These are phyloP conservation scores for Talaromyces sp. DNA, from an alignment of 2,329 filamentous ascomycete genomes.

Conservation along the genomic window DNA sequence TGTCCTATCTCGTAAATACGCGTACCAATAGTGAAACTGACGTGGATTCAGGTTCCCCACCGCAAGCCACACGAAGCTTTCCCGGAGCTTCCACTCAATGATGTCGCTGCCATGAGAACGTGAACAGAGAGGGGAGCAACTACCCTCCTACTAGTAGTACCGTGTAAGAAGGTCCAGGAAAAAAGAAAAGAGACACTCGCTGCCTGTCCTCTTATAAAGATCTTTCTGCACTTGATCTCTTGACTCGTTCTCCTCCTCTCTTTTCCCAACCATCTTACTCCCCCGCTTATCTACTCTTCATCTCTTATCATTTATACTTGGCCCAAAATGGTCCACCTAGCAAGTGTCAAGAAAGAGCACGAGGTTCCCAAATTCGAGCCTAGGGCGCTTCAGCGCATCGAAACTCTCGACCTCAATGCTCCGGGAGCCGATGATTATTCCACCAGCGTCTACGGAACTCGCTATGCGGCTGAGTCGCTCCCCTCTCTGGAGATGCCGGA, in stretches of 20 bases:
- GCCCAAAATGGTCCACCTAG: constrained; percentile 42
- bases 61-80: background rate
- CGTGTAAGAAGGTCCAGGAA: background rate
- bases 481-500: constrained; percentile 86
- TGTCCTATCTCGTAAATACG: background rate
- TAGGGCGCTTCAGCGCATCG: constrained; percentile 38
- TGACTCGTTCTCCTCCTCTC: no score
- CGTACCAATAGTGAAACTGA: constrained; percentile 4
- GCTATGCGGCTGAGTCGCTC: constrained; percentile 75
- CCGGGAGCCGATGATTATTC: constrained; percentile 53
- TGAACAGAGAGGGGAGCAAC: background rate
- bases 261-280: background rate
- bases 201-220: background rate
- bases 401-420: constrained; percentile 46
- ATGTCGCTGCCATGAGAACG: background rate
- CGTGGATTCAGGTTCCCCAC: background rate
- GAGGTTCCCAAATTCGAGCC: constrained; percentile 34
- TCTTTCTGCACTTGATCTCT: background rate
- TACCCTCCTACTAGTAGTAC: no score
- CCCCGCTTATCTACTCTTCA: background rate
- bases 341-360: constrained; percentile 35
- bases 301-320: background rate
- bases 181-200: background rate
- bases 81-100: background rate
- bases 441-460: constrained; percentile 82